A percentile compares a stretch with the other conserved stretches of the same genome.
These are phyloP conservation scores for Yamadazyma songkhlaensis DNA, from an alignment of 1,139 yeast genomes.

Conservation along the genomic window DNA sequence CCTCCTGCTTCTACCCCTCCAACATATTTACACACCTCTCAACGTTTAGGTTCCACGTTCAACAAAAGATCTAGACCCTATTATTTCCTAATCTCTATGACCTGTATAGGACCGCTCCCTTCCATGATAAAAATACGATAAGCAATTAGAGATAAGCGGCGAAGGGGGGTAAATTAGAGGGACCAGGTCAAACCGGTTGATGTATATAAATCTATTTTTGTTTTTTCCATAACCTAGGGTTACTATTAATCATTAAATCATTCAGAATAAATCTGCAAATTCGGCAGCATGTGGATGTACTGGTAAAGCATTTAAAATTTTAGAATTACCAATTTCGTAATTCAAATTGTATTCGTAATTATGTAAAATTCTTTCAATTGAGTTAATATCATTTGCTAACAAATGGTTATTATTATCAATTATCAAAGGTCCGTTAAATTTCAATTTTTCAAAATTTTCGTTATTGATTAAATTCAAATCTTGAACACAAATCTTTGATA, in stretches of 20 bases:
- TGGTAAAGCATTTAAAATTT: constrained; percentile 5
- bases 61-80: too few relatives aligned
- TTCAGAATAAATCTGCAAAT: constrained; percentile 45
- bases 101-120: too few relatives aligned
- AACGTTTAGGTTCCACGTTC: too few relatives aligned
- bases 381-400: constrained; percentile 49
- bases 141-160: too few relatives aligned
- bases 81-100: too few relatives aligned
- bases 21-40: too few relatives aligned
- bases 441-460: constrained; percentile 19
- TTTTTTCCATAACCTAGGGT: background rate
- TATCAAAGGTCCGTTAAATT: constrained; percentile 41
- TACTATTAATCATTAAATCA: background rate
- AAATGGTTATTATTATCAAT: constrained; percentile 56
- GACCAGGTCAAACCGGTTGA: constrained; percentile 1
- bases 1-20: background rate
- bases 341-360: constrained; percentile 25
- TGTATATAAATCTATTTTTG: background rate
- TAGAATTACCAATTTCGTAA: background rate
- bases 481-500: constrained; percentile 5
- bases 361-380: constrained; percentile 42
- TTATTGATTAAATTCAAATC: constrained; percentile 21
- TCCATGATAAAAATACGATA: too few relatives aligned
- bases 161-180: too few relatives aligned
- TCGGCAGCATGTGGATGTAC: constrained; percentile 49